These are phyloP conservation scores for Rhododendron ovatum DNA, from an alignment of 148 eudicot genomes.

Conservation along the genomic window DNA sequence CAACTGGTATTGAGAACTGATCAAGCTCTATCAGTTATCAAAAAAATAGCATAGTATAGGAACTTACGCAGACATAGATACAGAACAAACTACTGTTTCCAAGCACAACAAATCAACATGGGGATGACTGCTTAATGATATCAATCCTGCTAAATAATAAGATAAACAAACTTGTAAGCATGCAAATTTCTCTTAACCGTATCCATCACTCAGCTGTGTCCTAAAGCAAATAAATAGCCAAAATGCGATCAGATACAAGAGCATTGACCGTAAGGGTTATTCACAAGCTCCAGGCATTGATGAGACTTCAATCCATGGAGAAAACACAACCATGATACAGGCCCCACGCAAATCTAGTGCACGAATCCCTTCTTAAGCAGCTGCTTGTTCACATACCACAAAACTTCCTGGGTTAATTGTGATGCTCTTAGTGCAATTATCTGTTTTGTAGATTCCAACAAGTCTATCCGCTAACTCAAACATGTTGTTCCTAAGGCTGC, in stretches of 20 bases:
- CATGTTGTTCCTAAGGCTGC: conserved; percentile 99
- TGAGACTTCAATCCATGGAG: background rate
- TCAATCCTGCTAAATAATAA: background rate
- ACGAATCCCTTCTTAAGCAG: conserved; percentile 31
- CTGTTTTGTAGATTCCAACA: conserved; percentile 98
- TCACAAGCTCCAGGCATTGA: background rate
- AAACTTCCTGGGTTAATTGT: conserved; percentile 89
- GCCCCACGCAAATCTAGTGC: background rate
- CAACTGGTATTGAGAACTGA: too few species aligned
- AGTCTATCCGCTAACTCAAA: conserved; percentile 96
- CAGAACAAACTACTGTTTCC: background rate
- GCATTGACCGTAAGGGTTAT: background rate
- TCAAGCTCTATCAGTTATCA: too few species aligned
- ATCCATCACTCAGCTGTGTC: background rate
- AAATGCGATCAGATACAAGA: background rate
- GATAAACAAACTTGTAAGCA: background rate
- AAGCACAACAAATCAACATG: background rate
- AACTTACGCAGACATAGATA: background rate
- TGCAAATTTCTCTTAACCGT: background rate
- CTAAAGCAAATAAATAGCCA: background rate
- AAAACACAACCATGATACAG: background rate
- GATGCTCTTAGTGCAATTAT: conserved; percentile 93
- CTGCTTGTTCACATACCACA: conserved; percentile 60
- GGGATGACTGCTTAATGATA: background rate
- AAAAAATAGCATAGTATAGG: background rate